Conservation (phyloP, 2,329 filamentous ascomycete species). For the Beauveria sp. region DNA sequence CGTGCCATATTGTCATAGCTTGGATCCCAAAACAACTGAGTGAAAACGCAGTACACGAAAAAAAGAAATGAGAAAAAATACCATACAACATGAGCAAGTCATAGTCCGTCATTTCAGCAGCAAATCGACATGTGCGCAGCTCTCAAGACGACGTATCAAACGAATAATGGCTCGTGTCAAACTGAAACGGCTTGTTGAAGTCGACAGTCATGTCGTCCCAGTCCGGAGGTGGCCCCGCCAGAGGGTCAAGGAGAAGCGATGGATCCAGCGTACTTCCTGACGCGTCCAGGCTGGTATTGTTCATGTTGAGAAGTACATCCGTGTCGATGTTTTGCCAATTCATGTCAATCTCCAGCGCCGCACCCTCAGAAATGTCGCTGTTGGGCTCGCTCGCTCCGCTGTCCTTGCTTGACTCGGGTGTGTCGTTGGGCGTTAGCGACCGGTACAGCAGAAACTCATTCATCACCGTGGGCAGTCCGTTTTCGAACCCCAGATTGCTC, state of each 20-base stretch:
- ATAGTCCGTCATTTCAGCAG: neutral
- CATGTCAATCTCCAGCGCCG: slow-evolving; percentile 44
- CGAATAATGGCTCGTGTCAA: slow-evolving; percentile 37
- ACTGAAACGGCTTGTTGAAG: slow-evolving; percentile 44
- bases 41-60: slow-evolving; percentile 10
- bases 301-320: slow-evolving; percentile 36
- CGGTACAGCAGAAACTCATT: slow-evolving; percentile 47
- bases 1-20: neutral
- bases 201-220: slow-evolving; percentile 46
- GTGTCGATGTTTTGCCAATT: slow-evolving; percentile 43
- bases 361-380: slow-evolving; percentile 52
- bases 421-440: slow-evolving; percentile 53
- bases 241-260: slow-evolving; percentile 20
- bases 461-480: slow-evolving; percentile 36
- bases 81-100: neutral
- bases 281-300: slow-evolving; percentile 23
- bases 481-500: slow-evolving; percentile 27
- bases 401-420: slow-evolving; percentile 57
- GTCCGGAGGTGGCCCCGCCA: slow-evolving; percentile 20
- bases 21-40: slow-evolving; percentile 2
- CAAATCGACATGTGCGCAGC: neutral
- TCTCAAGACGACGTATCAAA: slow-evolving; percentile 19
- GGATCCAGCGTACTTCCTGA: slow-evolving; percentile 19
- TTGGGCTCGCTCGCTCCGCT: slow-evolving; percentile 51
- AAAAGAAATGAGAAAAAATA: neutral